Conservation (phyloP, 139 green algal genomes). For the Chlorella sp. region DNA sequence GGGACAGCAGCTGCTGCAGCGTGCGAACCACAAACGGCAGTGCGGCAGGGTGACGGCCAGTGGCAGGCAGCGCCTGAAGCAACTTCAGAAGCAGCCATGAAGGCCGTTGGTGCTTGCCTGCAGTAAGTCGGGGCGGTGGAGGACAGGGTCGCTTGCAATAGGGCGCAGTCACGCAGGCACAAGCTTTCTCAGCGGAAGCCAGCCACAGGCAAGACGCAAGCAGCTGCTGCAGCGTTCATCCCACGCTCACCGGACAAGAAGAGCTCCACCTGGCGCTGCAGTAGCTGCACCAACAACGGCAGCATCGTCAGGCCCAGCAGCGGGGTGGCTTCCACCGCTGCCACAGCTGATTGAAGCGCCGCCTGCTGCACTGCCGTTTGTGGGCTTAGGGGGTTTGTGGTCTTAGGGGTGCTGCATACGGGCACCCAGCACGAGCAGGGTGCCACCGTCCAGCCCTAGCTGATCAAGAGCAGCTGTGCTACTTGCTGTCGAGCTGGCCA, state of each 20-base stretch:
- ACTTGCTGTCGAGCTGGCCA: not conserved
- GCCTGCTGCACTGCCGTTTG: not conserved
- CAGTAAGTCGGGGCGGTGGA: not conserved
- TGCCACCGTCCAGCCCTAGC: not conserved
- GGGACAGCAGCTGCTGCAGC: conserved; percentile 47
- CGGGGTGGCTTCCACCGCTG: not conserved
- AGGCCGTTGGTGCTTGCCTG: not conserved
- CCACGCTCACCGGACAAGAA: conserved; percentile 2
- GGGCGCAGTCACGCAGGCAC: too few relatives aligned
- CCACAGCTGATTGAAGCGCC: not conserved
- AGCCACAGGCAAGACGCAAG: not conserved
- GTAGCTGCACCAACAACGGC: conserved; percentile 29
- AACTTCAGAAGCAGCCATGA: conserved; percentile 39
- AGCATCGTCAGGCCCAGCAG: conserved; percentile 32
- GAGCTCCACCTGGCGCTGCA: conserved; percentile 25
- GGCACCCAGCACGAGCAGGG: conserved; percentile 8
- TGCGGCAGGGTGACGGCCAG: conserved; percentile 34
- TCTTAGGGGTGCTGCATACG: conserved; percentile 24
- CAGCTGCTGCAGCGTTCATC: not conserved
- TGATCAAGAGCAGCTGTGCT: not conserved
- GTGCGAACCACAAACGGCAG: conserved; percentile 56
- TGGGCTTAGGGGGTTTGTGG: too few relatives aligned
- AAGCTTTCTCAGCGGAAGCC: too few relatives aligned
- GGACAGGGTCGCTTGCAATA: not conserved
- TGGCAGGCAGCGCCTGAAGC: conserved; percentile 46